Conservation (phyloP, 2,329 filamentous ascomycete genomes). For the Colletotrichum phormii region DNA sequence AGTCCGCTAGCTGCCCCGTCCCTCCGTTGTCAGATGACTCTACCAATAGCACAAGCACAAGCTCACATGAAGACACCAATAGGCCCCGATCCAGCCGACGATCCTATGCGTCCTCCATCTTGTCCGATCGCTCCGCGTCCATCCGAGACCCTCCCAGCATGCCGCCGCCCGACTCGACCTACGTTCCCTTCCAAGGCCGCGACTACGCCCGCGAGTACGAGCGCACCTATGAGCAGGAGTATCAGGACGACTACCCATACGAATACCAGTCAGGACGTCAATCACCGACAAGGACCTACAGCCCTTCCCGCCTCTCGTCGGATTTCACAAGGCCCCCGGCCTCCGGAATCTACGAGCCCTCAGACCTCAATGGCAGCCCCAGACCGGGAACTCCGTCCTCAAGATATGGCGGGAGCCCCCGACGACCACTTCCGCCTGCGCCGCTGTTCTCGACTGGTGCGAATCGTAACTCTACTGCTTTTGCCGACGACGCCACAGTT, state of each 20-base stretch:
- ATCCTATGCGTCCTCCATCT: constrained; percentile 66
- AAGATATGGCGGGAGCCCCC: constrained; percentile 87
- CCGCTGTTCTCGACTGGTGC: constrained; percentile 79
- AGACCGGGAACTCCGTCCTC: constrained; percentile 92
- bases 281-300: constrained; percentile 71
- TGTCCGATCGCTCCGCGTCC: constrained; percentile 61
- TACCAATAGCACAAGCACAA: constrained; percentile 37
- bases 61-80: constrained; percentile 55
- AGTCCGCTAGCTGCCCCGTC: constrained; percentile 44
- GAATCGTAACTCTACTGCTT: constrained; percentile 59
- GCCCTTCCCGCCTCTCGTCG: constrained; percentile 61
- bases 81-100: constrained; percentile 58
- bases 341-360: constrained; percentile 82
- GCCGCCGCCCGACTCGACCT: constrained; percentile 72
- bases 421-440: constrained; percentile 87
- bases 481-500: constrained; percentile 76
- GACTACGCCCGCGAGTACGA: constrained; percentile 48
- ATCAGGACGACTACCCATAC: constrained; percentile 30
- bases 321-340: constrained; percentile 81
- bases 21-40: constrained; percentile 33
- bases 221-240: constrained; percentile 39
- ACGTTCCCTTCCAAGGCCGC: constrained; percentile 65
- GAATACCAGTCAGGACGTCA: constrained; percentile 26
- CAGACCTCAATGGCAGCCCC: constrained; percentile 89
- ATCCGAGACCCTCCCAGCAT: constrained; percentile 70